Conservation (phyloP, 768 basidiomycete species). For the Lentinula detonsa region DNA sequence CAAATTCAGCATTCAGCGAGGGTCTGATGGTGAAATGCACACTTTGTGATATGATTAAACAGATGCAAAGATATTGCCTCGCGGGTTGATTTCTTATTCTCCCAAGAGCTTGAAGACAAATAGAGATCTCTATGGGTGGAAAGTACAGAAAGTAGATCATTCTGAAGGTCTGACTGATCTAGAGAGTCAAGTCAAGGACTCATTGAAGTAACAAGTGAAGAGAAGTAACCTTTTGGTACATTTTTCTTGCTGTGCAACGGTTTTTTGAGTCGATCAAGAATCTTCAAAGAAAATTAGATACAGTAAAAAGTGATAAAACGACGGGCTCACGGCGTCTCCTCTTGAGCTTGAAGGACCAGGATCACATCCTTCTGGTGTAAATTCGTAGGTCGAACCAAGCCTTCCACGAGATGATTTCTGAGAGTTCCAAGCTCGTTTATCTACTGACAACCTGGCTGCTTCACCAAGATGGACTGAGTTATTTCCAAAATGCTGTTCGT, state of each 20-base stretch:
- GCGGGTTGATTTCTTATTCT: slow-evolving; percentile 55
- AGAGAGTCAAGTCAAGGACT: slow-evolving; percentile 6
- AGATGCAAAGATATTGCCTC: slow-evolving; percentile 75
- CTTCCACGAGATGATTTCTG: slow-evolving; percentile 45
- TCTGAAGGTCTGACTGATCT: slow-evolving; percentile 55
- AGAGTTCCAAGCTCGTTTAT: slow-evolving; percentile 51
- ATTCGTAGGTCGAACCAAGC: slow-evolving; percentile 50
- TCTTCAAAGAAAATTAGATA: slow-evolving; percentile 24
- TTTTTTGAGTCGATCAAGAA: slow-evolving; percentile 48
- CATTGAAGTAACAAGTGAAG: neutral
- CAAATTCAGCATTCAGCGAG: neutral
- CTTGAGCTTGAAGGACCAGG: slow-evolving; percentile 16
- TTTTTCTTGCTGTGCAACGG: slow-evolving; percentile 51
- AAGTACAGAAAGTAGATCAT: slow-evolving; percentile 60
- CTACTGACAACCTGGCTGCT: slow-evolving; percentile 42
- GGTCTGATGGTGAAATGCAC: slow-evolving; percentile 10
- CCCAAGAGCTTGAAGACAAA: slow-evolving; percentile 58
- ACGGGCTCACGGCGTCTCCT: slow-evolving; percentile 17
- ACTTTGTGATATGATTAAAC: slow-evolving; percentile 90
- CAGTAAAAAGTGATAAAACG: neutral
- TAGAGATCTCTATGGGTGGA: slow-evolving; percentile 75
- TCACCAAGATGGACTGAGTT: slow-evolving; percentile 47
- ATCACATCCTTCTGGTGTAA: slow-evolving; percentile 36
- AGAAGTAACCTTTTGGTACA: slow-evolving; percentile 44
- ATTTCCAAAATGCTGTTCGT: slow-evolving; percentile 73